A percentile compares a stretch with the other conserved stretches of the same genome.
Conservation (phyloP, 192 early-diverging fungal genomes). For the Umbelopsis ramanniana region DNA sequence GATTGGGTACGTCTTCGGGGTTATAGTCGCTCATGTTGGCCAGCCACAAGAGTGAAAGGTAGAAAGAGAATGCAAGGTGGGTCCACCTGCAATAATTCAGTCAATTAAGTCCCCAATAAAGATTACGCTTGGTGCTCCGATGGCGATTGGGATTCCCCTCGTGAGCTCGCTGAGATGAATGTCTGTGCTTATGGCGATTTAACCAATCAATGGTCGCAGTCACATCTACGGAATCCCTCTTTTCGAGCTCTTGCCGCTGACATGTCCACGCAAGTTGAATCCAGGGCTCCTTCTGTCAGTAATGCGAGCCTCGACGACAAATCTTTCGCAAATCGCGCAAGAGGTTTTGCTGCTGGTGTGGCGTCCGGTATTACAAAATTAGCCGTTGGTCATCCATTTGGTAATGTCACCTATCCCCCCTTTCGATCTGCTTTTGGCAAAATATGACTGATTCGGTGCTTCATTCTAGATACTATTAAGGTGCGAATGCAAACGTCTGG, state of each 20-base stretch:
- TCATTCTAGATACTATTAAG: constrained; percentile 71
- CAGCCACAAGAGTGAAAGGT: not conserved
- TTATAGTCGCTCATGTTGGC: not conserved
- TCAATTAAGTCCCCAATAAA: too few species aligned
- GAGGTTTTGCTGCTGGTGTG: constrained; percentile 74
- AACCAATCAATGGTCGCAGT: not conserved
- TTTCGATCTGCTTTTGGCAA: not conserved
- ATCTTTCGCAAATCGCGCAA: constrained; percentile 43
- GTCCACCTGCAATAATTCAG: too few species aligned
- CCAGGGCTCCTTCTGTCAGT: not conserved
- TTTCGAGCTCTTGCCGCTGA: not conserved
- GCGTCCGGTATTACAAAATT: constrained; percentile 80
- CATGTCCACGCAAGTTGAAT: constrained; percentile 11
- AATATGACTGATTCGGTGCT: not conserved
- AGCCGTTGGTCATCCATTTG: constrained; percentile 81
- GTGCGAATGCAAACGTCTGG: constrained; percentile 79
- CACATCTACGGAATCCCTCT: not conserved
- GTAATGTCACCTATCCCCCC: constrained; percentile 31
- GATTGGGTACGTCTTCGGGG: not conserved
- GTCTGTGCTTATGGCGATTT: not conserved
- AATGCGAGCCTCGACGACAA: constrained; percentile 15
- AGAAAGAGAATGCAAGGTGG: not conserved
- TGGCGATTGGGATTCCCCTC: not conserved
- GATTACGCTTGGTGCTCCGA: too few species aligned
- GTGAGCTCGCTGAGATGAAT: not conserved